Conservation (phyloP, 306 rosid species). For the Pterocarpus macrocarpus region DNA sequence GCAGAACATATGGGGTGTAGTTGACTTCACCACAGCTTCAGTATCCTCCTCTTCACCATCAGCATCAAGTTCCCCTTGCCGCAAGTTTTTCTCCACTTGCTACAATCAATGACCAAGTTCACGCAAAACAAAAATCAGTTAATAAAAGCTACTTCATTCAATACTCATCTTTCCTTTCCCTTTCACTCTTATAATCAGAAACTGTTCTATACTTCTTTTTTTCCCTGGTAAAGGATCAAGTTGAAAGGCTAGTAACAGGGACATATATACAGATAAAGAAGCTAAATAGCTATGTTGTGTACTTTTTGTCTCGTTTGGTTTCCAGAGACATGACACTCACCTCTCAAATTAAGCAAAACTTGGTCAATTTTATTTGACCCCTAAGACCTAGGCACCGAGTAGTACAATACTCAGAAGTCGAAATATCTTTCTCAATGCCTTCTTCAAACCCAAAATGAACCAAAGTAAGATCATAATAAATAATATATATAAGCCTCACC, state of each 20-base stretch:
- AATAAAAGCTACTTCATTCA: constrained; percentile 14
- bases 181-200: constrained; percentile 1
- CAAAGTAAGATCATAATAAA: background rate
- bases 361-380: constrained; percentile 21
- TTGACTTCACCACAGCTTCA: constrained; percentile 73
- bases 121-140: constrained; percentile 42
- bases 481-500: constrained; percentile 59
- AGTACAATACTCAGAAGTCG: constrained; percentile 15
- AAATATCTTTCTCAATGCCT: constrained; percentile 35
- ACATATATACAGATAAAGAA: constrained; percentile 16
- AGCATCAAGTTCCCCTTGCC: constrained; percentile 63
- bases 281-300: background rate
- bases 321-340: constrained; percentile 11
- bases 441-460: constrained; percentile 37
- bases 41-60: constrained; percentile 76
- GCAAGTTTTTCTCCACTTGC: constrained; percentile 67
- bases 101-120: constrained; percentile 46
- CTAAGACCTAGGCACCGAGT: background rate
- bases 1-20: constrained; percentile 98
- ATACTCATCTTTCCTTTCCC: background rate
- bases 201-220: background rate
- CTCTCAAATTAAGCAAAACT: constrained; percentile 33
- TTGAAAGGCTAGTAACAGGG: constrained; percentile 23
- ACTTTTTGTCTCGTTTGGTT: background rate
- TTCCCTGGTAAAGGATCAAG: background rate